phyloP scores from a whole-genome alignment of 176 grass and related monocot species.

The Saccharum officinarum region DNA sequence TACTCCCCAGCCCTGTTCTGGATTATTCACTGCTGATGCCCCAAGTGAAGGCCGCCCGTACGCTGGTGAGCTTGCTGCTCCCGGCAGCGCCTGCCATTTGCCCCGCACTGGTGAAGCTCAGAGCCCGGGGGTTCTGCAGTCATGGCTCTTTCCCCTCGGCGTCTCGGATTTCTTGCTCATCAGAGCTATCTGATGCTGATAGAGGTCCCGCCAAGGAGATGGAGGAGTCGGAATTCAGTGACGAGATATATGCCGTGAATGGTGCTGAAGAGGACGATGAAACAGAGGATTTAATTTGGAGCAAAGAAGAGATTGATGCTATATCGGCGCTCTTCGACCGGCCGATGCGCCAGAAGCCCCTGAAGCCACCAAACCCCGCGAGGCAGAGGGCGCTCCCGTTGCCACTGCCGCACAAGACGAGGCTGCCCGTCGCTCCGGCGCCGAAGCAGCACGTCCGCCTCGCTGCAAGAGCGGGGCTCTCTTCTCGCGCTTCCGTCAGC shows the following conservation, averaged over 20 bases:
- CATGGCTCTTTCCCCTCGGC: not conserved
- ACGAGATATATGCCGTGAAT: not conserved
- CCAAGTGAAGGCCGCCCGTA: not conserved
- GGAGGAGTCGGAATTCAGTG: not conserved
- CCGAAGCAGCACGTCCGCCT: constrained; percentile 60
- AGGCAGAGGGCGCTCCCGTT: constrained; percentile 48
- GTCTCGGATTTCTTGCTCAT: not conserved
- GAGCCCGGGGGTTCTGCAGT: not conserved
- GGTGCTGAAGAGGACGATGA: not conserved
- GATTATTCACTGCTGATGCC: not conserved
- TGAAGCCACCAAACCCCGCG: constrained; percentile 34
- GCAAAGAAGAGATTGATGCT: constrained; percentile 66
- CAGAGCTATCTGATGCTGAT: not conserved
- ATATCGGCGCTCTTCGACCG: constrained; percentile 77
- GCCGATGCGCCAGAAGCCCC: constrained; percentile 46
- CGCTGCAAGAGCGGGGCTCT: constrained; percentile 26
- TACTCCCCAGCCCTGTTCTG: not conserved
- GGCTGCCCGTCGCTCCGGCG: constrained; percentile 32
- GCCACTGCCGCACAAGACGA: constrained; percentile 55
- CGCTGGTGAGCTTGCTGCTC: not conserved
- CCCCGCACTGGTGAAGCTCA: not conserved
- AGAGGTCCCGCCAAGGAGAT: not conserved
- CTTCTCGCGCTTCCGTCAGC: constrained; percentile 45
- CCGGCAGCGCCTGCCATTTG: not conserved
- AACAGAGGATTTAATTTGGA: constrained; percentile 42